Evolutionary conservation across 177 flowering plant genomes (phyloP).

Genomic region (Vitis hybrid): DNA sequence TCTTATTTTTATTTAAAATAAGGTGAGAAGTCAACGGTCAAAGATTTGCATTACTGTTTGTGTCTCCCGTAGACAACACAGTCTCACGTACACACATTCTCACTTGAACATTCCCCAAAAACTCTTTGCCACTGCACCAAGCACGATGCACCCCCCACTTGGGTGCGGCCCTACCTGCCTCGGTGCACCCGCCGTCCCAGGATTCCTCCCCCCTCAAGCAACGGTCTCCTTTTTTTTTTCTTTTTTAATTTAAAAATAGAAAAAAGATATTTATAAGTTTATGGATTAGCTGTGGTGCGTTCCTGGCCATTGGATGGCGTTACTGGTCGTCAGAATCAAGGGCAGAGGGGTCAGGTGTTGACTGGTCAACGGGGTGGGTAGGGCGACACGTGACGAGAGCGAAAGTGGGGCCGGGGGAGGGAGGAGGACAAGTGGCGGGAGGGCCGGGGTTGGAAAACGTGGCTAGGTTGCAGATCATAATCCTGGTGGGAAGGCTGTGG

Average conservation of each 20-base stretch:
- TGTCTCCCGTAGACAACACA: constrained; percentile 49
- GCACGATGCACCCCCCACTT: constrained; percentile 44
- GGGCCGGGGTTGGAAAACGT: constrained; percentile 29
- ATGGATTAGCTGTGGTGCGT: too few species aligned
- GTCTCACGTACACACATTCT: constrained; percentile 21
- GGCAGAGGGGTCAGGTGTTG: constrained; percentile 4
- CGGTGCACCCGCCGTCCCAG: constrained; percentile 32
- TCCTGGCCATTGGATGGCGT: too few species aligned
- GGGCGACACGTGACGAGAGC: constrained; percentile 12
- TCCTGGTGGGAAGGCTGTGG: constrained; percentile 11
- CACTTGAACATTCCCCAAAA: constrained; percentile 32
- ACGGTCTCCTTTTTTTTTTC: constrained; percentile 1
- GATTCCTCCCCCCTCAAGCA: constrained; percentile 17
- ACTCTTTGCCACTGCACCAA: constrained; percentile 28
- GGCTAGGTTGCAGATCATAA: constrained; percentile 20
- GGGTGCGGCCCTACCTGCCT: constrained; percentile 43
- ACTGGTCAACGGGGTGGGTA: constrained; percentile 11
- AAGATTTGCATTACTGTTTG: constrained; percentile 43
- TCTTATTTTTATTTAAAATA: constrained; percentile 5
- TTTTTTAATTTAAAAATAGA: not conserved
- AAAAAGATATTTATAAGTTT: too few species aligned
- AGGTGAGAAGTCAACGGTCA: constrained; percentile 42
- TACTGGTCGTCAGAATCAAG: too few species aligned
- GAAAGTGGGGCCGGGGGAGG: not conserved
- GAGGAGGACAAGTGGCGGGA: constrained; percentile 19